These are phyloP conservation scores for Solanum corneliomulleri DNA, from an alignment of 257 asterid genomes.

Conservation along the genomic window DNA sequence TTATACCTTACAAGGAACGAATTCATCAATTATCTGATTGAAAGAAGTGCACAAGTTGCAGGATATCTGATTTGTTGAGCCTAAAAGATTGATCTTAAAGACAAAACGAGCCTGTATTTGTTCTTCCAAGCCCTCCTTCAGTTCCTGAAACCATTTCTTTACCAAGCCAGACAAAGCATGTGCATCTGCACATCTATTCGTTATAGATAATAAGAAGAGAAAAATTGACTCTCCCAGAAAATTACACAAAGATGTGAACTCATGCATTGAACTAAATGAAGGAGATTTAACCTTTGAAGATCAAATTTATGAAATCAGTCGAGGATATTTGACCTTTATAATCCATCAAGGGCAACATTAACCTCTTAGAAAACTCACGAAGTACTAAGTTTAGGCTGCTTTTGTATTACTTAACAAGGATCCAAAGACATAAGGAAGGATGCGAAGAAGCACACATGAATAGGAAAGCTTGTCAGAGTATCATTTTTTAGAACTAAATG, in stretches of 20 bases:
- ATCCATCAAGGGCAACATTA: neutral
- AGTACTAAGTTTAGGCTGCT: neutral
- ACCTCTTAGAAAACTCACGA: neutral
- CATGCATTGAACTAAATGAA: neutral
- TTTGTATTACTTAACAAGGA: neutral
- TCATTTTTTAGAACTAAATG: neutral
- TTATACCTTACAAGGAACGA: constrained; percentile 62
- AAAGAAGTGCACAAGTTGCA: constrained; percentile 57
- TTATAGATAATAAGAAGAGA: constrained; percentile 7
- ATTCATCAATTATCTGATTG: constrained; percentile 48
- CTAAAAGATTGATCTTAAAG: constrained; percentile 49
- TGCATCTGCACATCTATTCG: constrained; percentile 39
- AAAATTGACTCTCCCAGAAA: neutral
- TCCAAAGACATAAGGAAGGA: neutral
- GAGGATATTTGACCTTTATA: neutral
- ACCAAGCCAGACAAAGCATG: constrained; percentile 48
- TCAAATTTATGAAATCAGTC: neutral
- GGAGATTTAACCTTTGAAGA: neutral
- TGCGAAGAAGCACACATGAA: neutral
- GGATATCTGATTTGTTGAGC: constrained; percentile 48
- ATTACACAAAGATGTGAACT: neutral
- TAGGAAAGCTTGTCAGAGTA: neutral
- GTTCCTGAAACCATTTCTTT: constrained; percentile 70
- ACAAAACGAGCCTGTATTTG: constrained; percentile 55
- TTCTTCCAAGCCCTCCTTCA: constrained; percentile 49